A percentile compares a stretch with the other conserved stretches of the same genome.
These are phyloP conservation scores for Phytopythium vexans DNA, from an alignment of 352 stramenopile genomes.

Conservation along the genomic window DNA sequence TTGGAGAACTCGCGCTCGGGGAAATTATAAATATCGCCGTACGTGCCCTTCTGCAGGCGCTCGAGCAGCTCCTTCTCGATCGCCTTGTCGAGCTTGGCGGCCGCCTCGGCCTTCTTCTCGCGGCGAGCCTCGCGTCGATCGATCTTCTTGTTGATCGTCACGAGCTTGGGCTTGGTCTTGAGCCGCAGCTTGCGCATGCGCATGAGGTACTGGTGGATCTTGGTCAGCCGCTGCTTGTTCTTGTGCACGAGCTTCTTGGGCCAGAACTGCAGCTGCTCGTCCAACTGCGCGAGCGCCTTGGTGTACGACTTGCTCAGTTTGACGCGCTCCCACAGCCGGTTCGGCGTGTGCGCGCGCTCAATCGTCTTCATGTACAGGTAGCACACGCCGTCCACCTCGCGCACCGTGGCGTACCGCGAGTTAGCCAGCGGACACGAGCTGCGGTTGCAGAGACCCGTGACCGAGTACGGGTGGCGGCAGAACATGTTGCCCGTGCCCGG, in stretches of 20 bases:
- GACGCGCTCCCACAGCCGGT: slow-evolving; percentile 98
- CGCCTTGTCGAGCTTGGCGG: slow-evolving; percentile 92
- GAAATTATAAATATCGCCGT: slow-evolving; percentile 99
- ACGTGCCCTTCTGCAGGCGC: slow-evolving; percentile 96
- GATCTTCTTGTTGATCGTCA: slow-evolving; percentile 95
- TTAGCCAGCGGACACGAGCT: slow-evolving; percentile 97
- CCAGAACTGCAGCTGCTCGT: slow-evolving; percentile 97
- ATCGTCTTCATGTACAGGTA: slow-evolving; percentile 99
- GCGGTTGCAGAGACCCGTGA: slow-evolving; percentile 97
- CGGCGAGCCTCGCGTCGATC: slow-evolving; percentile 93
- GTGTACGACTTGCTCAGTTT: slow-evolving; percentile 97
- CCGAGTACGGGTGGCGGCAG: slow-evolving; percentile 98
- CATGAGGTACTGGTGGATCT: slow-evolving; percentile 99
- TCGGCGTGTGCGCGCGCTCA: slow-evolving; percentile 97
- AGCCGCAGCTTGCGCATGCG: slow-evolving; percentile 97
- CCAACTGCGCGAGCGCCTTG: slow-evolving; percentile 93
- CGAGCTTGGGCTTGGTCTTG: slow-evolving; percentile 93
- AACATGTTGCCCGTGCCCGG: slow-evolving; percentile 92
- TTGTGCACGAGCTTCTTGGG: slow-evolving; percentile 97
- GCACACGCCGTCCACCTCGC: slow-evolving; percentile 95
- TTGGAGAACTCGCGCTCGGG: slow-evolving; percentile 91
- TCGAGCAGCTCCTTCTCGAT: slow-evolving; percentile 99
- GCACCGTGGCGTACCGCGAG: slow-evolving; percentile 97
- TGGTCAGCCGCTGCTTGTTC: slow-evolving; percentile 99
- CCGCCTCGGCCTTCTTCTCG: slow-evolving; percentile 96